Evolutionary conservation across 2,329 filamentous ascomycete species (phyloP).

Genomic region (Volutella citrinella): DNA sequence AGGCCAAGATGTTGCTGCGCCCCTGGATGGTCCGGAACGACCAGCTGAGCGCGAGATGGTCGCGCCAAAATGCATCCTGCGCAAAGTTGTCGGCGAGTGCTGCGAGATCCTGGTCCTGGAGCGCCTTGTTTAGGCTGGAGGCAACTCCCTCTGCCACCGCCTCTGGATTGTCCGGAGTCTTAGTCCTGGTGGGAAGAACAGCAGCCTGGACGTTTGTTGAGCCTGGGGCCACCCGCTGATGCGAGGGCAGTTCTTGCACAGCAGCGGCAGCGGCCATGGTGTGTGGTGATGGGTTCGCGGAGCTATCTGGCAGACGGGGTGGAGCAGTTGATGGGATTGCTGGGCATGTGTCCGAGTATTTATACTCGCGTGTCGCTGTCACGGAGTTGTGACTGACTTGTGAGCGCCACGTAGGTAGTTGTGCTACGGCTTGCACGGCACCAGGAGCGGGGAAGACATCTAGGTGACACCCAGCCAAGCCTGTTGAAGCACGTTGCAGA

Average conservation of each 20-base stretch:
- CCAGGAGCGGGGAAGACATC: too few species aligned
- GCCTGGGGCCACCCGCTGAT: neutral
- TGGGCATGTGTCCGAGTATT: too few species aligned
- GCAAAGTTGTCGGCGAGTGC: constrained; percentile 27
- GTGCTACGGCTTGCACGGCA: too few species aligned
- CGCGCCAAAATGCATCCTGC: constrained; percentile 53
- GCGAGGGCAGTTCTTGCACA: neutral
- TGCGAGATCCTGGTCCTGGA: constrained; percentile 34
- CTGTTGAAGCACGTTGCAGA: too few species aligned
- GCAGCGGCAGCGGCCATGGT: neutral
- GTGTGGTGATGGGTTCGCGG: too few species aligned
- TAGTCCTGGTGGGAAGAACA: neutral
- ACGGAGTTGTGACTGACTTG: too few species aligned
- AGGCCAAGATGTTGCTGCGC: constrained; percentile 35
- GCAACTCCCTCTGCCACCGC: neutral
- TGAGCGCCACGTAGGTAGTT: too few species aligned
- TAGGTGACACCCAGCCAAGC: too few species aligned
- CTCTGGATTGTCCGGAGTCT: neutral
- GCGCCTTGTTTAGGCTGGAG: constrained; percentile 35
- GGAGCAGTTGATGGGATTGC: too few species aligned
- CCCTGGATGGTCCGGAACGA: constrained; percentile 51
- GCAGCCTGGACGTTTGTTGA: neutral
- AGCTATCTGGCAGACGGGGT: too few species aligned
- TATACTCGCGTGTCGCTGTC: too few species aligned
- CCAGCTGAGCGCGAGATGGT: constrained; percentile 57